Percentiles rank a stretch among this genome's conserved stretches.
Conservation (phyloP, 768 basidiomycete genomes). For the Phaeotremella fagi region DNA sequence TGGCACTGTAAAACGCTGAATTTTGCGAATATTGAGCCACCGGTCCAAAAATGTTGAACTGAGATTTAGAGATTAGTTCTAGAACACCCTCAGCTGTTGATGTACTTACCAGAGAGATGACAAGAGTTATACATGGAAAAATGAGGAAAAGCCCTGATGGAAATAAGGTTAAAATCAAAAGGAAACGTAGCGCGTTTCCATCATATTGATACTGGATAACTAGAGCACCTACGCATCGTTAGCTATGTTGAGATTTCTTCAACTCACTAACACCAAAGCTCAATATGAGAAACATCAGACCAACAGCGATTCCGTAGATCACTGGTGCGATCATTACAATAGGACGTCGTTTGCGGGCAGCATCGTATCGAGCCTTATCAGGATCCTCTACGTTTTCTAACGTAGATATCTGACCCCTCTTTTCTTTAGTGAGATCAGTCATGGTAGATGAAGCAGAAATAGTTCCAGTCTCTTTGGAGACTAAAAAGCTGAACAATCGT, state of each 20-base stretch:
- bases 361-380: slow-evolving; percentile 2
- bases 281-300: slow-evolving; percentile 11
- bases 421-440: neutral
- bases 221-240: slow-evolving; percentile 60
- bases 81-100: neutral
- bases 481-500: slow-evolving; percentile 74
- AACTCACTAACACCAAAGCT: slow-evolving; percentile 38
- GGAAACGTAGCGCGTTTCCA: slow-evolving; percentile 59
- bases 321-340: slow-evolving; percentile 27
- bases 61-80: too few relatives aligned
- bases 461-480: slow-evolving; percentile 51
- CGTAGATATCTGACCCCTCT: neutral
- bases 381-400: slow-evolving; percentile 9
- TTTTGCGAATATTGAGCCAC: slow-evolving; percentile 78
- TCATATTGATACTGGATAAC: slow-evolving; percentile 66
- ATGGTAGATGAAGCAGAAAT: neutral
- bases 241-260: slow-evolving; percentile 57
- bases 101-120: slow-evolving; percentile 46
- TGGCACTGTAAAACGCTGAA: slow-evolving; percentile 66
- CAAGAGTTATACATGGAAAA: slow-evolving; percentile 1
- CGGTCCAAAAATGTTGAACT: slow-evolving; percentile 56
- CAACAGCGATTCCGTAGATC: slow-evolving; percentile 19
- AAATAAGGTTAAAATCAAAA: slow-evolving; percentile 60
- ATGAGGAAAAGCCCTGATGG: slow-evolving; percentile 61
- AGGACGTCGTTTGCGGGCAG: slow-evolving; percentile 6